Conservation (phyloP, 2,329 filamentous ascomycete genomes). For the Diaporthe batatas region DNA sequence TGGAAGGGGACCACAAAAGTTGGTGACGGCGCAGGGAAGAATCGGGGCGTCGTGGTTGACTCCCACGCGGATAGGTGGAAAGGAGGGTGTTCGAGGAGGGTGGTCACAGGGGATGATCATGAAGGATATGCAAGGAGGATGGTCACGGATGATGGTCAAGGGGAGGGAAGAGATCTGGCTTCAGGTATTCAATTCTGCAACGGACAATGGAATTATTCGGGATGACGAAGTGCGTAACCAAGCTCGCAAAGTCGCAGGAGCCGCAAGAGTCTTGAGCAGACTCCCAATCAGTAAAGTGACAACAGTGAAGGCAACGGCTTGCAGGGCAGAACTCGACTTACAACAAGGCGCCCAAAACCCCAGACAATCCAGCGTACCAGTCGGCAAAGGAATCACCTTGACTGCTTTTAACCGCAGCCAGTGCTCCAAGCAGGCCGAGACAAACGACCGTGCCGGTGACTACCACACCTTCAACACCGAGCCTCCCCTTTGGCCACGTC, state of each 20-base stretch:
- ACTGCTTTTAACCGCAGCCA: not conserved
- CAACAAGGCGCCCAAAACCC: not conserved
- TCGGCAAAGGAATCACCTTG: not conserved
- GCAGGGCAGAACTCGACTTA: not conserved
- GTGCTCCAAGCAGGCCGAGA: not conserved
- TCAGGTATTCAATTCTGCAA: not conserved
- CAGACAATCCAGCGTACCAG: not conserved
- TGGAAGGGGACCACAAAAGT: too few relatives aligned
- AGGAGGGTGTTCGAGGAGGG: too few relatives aligned
- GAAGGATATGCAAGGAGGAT: too few relatives aligned
- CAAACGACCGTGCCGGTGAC: not conserved
- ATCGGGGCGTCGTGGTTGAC: too few relatives aligned
- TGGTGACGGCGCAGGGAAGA: too few relatives aligned
- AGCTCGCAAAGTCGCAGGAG: slow-evolving; percentile 12
- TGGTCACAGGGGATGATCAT: too few relatives aligned
- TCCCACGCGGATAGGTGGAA: too few relatives aligned
- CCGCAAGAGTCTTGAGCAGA: not conserved
- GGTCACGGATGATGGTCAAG: too few relatives aligned
- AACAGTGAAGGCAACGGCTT: not conserved
- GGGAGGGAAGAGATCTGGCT: too few relatives aligned
- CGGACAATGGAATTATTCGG: not conserved
- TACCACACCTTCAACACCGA: slow-evolving; percentile 2
- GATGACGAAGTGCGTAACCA: not conserved
- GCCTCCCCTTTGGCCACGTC: not conserved
- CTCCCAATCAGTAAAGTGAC: not conserved